Evolutionary conservation across 495 filamentous ascomycete species (phyloP).

Genomic region (Friedmanniomyces simplex): DNA sequence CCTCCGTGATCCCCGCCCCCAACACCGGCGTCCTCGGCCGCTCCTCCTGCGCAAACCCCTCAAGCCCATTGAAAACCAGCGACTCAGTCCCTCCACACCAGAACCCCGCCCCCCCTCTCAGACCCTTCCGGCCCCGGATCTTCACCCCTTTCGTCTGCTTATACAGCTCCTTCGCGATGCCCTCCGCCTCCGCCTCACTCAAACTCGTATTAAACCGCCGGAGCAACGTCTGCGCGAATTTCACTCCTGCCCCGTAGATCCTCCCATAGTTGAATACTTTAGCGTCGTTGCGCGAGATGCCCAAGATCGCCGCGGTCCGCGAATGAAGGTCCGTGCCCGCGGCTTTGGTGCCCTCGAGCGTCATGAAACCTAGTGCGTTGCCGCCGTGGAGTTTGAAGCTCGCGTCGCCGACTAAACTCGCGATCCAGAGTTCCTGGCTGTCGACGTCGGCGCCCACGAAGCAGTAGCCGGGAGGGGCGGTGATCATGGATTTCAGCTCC

Average conservation of each 20-base stretch:
- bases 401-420: constrained; percentile 86
- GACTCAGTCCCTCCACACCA: constrained; percentile 96
- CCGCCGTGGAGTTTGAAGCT: constrained; percentile 90
- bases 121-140: constrained; percentile 48
- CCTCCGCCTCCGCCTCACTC: constrained; percentile 61
- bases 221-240: constrained; percentile 81
- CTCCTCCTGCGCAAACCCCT: constrained; percentile 95
- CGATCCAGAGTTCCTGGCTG: constrained; percentile 98
- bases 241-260: constrained; percentile 92
- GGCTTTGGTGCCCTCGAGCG: constrained; percentile 86
- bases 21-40: constrained; percentile 82
- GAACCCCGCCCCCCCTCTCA: constrained; percentile 44
- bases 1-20: constrained; percentile 95
- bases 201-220: constrained; percentile 84
- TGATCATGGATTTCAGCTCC: constrained; percentile 94
- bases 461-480: constrained; percentile 76
- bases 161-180: constrained; percentile 73
- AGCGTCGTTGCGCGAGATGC: constrained; percentile 86
- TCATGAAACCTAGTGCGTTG: constrained; percentile 98
- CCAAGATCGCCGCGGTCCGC: constrained; percentile 79
- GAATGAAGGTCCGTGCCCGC: constrained; percentile 93
- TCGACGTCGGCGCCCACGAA: constrained; percentile 98
- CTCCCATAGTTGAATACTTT: constrained; percentile 99
- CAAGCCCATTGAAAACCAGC: constrained; percentile 94
- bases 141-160: constrained; percentile 80